Conservation (phyloP, 2,329 filamentous ascomycete genomes). For the Epichloe brachyelytri region DNA sequence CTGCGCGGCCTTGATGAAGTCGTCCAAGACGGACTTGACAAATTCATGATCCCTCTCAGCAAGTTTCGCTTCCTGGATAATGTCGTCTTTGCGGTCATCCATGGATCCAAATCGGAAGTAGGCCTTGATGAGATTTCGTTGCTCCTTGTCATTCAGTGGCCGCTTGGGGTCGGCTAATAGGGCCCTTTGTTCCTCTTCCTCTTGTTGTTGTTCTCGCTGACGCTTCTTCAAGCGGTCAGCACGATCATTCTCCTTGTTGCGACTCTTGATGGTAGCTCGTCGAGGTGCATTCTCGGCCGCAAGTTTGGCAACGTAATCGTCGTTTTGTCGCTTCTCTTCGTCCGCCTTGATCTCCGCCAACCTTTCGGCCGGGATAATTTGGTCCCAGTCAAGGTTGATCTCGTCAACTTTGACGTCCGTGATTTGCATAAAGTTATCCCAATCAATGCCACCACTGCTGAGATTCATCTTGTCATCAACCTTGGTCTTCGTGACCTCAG, state of each 20-base stretch:
- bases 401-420: conserved; percentile 93
- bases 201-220: conserved; percentile 50
- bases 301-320: conserved; percentile 68
- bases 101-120: conserved; percentile 86
- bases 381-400: conserved; percentile 77
- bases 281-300: conserved; percentile 79
- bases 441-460: conserved; percentile 70
- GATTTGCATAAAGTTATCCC: conserved; percentile 95
- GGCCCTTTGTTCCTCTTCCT: conserved; percentile 60
- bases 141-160: conserved; percentile 86
- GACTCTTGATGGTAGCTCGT: conserved; percentile 50
- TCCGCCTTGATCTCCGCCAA: conserved; percentile 81
- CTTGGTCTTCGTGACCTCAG: conserved; percentile 93
- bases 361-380: conserved; percentile 92
- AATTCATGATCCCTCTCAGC: conserved; percentile 71
- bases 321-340: conserved; percentile 72
- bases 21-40: conserved; percentile 60
- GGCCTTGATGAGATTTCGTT: conserved; percentile 78
- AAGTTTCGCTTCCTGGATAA: conserved; percentile 77
- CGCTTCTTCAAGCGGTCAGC: conserved; percentile 56
- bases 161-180: conserved; percentile 72
- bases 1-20: conserved; percentile 50
- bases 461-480: conserved; percentile 84
- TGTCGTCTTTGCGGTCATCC: conserved; percentile 75
- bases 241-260: conserved; percentile 46